phyloP scores from a whole-genome alignment of 192 early-diverging fungal genomes.

The Podila clonocystis region DNA sequence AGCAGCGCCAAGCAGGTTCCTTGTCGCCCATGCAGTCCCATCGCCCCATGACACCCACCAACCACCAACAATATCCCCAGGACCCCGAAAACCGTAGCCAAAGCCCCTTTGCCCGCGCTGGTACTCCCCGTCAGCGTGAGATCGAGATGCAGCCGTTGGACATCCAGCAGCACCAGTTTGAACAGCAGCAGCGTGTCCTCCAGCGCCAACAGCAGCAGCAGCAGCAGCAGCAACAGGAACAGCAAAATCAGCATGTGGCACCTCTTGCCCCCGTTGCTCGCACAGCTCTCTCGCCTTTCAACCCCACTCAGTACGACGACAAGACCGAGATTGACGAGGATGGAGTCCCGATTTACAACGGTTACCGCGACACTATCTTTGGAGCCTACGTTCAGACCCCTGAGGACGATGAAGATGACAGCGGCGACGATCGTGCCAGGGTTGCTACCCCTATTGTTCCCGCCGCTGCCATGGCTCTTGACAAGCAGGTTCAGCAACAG shows the following conservation, averaged over 20 bases:
- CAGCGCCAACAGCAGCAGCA: constrained; percentile 32
- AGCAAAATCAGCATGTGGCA: background rate
- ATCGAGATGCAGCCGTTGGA: constrained; percentile 53
- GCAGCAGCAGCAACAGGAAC: background rate
- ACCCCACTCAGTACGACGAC: constrained; percentile 39
- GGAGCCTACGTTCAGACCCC: constrained; percentile 30
- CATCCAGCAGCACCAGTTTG: constrained; percentile 49
- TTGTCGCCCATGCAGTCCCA: background rate
- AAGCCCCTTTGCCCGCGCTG: background rate
- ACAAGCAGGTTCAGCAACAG: background rate
- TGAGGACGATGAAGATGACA: constrained; percentile 38
- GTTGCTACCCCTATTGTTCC: constrained; percentile 13
- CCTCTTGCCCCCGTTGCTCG: background rate
- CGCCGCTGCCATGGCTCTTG: constrained; percentile 3
- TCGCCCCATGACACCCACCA: constrained; percentile 6
- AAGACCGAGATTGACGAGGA: constrained; percentile 47
- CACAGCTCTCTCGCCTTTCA: constrained; percentile 24
- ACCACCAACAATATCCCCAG: constrained; percentile 13
- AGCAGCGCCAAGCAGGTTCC: background rate
- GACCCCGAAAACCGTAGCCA: background rate
- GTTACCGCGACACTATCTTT: constrained; percentile 52
- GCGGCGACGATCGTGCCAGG: constrained; percentile 6
- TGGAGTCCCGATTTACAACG: constrained; percentile 40
- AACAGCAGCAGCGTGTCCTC: constrained; percentile 30
- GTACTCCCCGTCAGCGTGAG: constrained; percentile 15